These are phyloP conservation scores for Penicillium sp. DNA, from an alignment of 2,329 filamentous ascomycete species.

Conservation along the genomic window DNA sequence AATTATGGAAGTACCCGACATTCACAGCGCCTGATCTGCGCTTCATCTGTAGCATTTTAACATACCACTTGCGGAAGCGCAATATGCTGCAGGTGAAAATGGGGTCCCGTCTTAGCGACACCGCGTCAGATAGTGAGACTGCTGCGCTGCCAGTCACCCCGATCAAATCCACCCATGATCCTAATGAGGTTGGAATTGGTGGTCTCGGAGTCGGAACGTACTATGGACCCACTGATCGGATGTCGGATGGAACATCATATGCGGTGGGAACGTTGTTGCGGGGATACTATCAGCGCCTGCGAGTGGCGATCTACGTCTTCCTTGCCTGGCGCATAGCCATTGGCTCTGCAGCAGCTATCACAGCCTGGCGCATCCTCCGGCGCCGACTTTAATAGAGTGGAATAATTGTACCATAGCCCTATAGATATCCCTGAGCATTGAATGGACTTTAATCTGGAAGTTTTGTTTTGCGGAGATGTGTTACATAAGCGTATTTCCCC, in stretches of 20 bases:
- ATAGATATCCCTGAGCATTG: background rate
- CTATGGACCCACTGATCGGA: slow-evolving; percentile 25
- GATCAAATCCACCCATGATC: slow-evolving; percentile 21
- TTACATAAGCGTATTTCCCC: background rate
- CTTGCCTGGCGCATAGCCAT: slow-evolving; percentile 36
- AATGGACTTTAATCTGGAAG: background rate
- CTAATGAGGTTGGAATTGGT: slow-evolving; percentile 38
- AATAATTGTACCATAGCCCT: background rate
- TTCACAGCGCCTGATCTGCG: slow-evolving; percentile 61
- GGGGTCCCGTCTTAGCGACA: slow-evolving; percentile 30
- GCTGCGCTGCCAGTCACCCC: slow-evolving; percentile 29
- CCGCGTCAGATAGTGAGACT: slow-evolving; percentile 33
- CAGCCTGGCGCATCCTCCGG: slow-evolving; percentile 29
- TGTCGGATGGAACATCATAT: slow-evolving; percentile 29
- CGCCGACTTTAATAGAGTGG: slow-evolving; percentile 5
- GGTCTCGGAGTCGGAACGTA: slow-evolving; percentile 37
- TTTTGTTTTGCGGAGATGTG: background rate
- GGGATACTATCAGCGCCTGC: slow-evolving; percentile 43
- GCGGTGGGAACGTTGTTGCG: slow-evolving; percentile 41
- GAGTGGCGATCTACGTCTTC: slow-evolving; percentile 39
- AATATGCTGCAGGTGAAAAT: slow-evolving; percentile 42
- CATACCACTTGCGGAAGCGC: slow-evolving; percentile 52
- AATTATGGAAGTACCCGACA: slow-evolving; percentile 64
- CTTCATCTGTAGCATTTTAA: slow-evolving; percentile 56
- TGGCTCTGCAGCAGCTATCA: slow-evolving; percentile 29